Evolutionary conservation across 345 rosid species (phyloP).

Genomic region (Citrus australasica): DNA sequence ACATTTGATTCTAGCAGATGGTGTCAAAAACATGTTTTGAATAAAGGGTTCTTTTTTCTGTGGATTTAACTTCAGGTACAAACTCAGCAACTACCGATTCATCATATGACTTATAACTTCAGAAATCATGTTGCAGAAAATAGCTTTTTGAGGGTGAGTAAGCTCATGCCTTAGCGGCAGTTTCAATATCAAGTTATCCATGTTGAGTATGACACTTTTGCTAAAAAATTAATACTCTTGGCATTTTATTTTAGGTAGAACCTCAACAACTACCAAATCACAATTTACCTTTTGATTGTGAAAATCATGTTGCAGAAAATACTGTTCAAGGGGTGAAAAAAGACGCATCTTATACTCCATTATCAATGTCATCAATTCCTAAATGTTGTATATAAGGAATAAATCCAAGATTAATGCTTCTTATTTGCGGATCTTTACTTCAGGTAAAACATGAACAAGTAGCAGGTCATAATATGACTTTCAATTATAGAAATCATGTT

Average conservation of each 20-base stretch:
- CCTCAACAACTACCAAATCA: neutral
- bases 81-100: neutral
- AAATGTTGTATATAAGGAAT: neutral
- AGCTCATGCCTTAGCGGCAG: neutral
- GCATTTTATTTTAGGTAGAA: neutral
- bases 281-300: neutral
- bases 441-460: neutral
- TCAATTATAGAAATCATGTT: neutral
- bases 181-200: neutral
- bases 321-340: neutral
- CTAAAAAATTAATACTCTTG: neutral
- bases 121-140: constrained; percentile 4
- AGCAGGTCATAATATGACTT: neutral
- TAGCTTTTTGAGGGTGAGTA: neutral
- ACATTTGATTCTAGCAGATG: no score
- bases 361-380: neutral
- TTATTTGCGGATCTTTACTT: neutral
- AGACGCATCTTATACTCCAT: neutral
- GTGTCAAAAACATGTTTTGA: neutral
- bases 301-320: neutral
- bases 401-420: neutral
- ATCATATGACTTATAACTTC: neutral
- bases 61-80: neutral
- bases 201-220: neutral
- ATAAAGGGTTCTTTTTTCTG: neutral